Conservation (phyloP, 495 filamentous ascomycete genomes). For the Penicillium coprophilum region DNA sequence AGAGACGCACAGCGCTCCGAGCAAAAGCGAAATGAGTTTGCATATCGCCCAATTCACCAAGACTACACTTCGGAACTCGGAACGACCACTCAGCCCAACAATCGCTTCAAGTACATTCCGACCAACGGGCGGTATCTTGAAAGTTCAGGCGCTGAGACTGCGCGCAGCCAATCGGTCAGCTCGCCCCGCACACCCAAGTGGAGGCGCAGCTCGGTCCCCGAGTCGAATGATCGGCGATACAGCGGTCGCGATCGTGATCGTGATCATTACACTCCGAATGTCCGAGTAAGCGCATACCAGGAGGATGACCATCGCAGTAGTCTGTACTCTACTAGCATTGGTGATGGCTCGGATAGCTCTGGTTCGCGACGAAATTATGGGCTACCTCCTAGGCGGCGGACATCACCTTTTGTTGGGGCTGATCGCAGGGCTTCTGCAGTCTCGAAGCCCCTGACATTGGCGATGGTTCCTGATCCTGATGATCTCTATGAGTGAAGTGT, state of each 20-base stretch:
- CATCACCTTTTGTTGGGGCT: slow-evolving; percentile 19
- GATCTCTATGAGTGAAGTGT: slow-evolving; percentile 38
- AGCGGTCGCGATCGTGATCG: slow-evolving; percentile 9
- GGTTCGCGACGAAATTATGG: slow-evolving; percentile 8
- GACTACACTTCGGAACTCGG: slow-evolving; percentile 39
- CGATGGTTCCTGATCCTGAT: slow-evolving; percentile 47
- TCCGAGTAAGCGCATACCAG: slow-evolving; percentile 1
- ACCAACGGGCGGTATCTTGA: slow-evolving; percentile 28
- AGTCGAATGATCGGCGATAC: slow-evolving; percentile 7
- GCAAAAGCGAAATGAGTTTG: slow-evolving; percentile 29
- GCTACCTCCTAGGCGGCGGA: slow-evolving; percentile 16
- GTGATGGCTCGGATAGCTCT: slow-evolving; percentile 10
- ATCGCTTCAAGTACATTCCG: slow-evolving; percentile 41
- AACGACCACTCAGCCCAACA: slow-evolving; percentile 10
- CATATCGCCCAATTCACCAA: slow-evolving; percentile 37
- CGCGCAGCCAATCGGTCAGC: slow-evolving; percentile 24
- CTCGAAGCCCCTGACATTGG: slow-evolving; percentile 36
- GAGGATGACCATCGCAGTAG: slow-evolving; percentile 22
- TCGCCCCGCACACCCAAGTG: slow-evolving; percentile 12
- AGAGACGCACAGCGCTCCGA: slow-evolving; percentile 10
- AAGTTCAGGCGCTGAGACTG: slow-evolving; percentile 6
- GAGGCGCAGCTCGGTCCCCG: slow-evolving; percentile 17
- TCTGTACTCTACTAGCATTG: slow-evolving; percentile 12
- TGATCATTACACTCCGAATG: neutral
- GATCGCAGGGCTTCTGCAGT: slow-evolving; percentile 28